Base-by-base conservation (phyloP, 345 rosid genomes). In the Ceriops tagal region DNA sequence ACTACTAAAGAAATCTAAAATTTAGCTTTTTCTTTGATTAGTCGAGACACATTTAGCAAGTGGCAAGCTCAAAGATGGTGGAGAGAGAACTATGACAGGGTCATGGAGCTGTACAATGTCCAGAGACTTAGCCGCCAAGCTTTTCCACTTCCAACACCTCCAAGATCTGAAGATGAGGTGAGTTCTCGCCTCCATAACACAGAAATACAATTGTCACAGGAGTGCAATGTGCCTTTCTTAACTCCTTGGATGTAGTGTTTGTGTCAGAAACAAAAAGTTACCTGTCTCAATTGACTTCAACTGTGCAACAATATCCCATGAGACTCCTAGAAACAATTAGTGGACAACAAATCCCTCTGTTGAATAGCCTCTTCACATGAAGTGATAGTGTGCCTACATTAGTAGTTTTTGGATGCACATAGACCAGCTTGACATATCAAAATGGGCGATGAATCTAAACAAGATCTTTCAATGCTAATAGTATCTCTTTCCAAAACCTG, bases 21-120 rank as follows among this genome's bases (percentile, higher is more conserved):
- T 56, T 24, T 5, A 27, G 59, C 56, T 71, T 75, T 61, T 67
- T 74, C 24, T 68, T 70, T 84, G 70, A 75, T 62, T 86, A 89
- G 77, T 90, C 99, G 21, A 34, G 80, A 76, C 43, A 76, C 67
- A 69, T 71, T 71, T 57, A 71, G 71, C 76, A 76, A 76, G 56
- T 67, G 75, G 80, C 80, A 58, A 76, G 76, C 80, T 62, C 76
- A 76, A 76, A 76, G 73, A 64, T 76, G 80, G 80, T 76, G 80
- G 80, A 75, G 76, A 47, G 80, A 76, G 56, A 76, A 76, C 59
- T 76, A 67, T 31, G 80, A 76, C 62, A 71, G 53, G 69, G 65
- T 76, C 60, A 76, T 71, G 80, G 80, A 76, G 64, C 76, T 76
- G 10, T 76, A 76, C 66, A 71, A 76, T 71, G 80, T 76, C 5